Evolutionary conservation across 352 stramenopile genomes (phyloP).

Genomic region (Globisporangium canariense): DNA sequence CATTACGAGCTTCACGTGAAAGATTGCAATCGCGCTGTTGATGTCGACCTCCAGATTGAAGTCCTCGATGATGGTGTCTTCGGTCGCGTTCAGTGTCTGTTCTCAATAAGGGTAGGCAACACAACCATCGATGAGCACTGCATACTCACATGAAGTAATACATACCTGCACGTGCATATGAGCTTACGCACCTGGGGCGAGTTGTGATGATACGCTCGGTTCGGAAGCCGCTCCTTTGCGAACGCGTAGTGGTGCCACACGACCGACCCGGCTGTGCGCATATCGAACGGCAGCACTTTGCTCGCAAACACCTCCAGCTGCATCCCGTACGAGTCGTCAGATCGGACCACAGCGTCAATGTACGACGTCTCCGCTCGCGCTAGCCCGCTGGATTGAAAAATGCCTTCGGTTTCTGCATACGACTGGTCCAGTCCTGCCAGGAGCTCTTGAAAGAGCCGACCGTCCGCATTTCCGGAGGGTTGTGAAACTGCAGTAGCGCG

Average conservation of each 20-base stretch:
- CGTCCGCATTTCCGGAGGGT: neutral
- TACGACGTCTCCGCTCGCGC: slow-evolving; percentile 26
- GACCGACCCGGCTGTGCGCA: slow-evolving; percentile 28
- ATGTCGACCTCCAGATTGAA: slow-evolving; percentile 47
- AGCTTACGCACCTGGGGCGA: slow-evolving; percentile 35
- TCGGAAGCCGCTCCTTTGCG: slow-evolving; percentile 35
- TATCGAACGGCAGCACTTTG: slow-evolving; percentile 48
- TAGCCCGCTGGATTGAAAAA: slow-evolving; percentile 40
- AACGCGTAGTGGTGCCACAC: slow-evolving; percentile 43
- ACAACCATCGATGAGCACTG: neutral
- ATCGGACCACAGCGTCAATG: slow-evolving; percentile 31
- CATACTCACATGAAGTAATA: too few species aligned
- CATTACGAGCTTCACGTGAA: slow-evolving; percentile 43
- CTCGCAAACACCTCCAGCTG: slow-evolving; percentile 44
- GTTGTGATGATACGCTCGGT: slow-evolving; percentile 39
- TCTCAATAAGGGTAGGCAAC: neutral
- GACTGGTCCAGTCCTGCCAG: slow-evolving; percentile 24
- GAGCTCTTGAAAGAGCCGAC: slow-evolving; percentile 30
- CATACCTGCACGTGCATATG: neutral
- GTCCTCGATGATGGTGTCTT: slow-evolving; percentile 57
- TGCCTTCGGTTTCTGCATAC: slow-evolving; percentile 23
- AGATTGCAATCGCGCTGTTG: slow-evolving; percentile 42
- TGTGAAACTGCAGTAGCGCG: slow-evolving; percentile 10
- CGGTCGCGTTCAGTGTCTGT: slow-evolving; percentile 13
- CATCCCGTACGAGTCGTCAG: slow-evolving; percentile 31